Evolutionary conservation across 306 rosid species (phyloP).

Genomic region (Leucaena leucocephala): DNA sequence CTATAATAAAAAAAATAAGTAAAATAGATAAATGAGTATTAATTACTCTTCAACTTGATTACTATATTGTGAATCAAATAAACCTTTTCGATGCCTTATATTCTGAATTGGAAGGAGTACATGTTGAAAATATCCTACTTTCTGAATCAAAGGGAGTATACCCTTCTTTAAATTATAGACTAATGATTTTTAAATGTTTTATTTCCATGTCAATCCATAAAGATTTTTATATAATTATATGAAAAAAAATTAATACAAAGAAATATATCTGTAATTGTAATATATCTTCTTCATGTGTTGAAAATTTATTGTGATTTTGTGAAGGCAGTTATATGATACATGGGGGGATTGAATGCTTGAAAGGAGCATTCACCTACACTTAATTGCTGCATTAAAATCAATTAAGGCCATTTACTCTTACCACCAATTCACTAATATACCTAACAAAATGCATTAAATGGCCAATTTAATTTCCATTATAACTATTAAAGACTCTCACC

Average conservation of each 20-base stretch:
- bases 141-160: background rate
- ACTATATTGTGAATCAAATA: no score
- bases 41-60: no score
- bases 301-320: background rate
- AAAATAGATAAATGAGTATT: no score
- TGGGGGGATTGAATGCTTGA: constrained; percentile 49
- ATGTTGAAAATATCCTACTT: background rate
- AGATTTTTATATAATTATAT: background rate
- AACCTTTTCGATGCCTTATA: no score
- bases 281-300: background rate
- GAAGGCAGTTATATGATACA: background rate
- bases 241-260: background rate
- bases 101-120: no score
- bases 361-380: constrained; percentile 75
- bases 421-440: constrained; percentile 76
- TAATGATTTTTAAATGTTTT: background rate
- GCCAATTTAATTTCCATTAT: constrained; percentile 60
- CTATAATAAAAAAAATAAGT: no score
- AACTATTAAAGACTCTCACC: constrained; percentile 68
- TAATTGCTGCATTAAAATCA: constrained; percentile 57
- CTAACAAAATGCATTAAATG: constrained; percentile 72
- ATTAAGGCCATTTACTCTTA: constrained; percentile 62
- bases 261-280: background rate
- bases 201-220: background rate
- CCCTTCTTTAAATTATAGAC: background rate